These are phyloP conservation scores for Russula compacta DNA, from an alignment of 768 basidiomycete species.

Conservation along the genomic window DNA sequence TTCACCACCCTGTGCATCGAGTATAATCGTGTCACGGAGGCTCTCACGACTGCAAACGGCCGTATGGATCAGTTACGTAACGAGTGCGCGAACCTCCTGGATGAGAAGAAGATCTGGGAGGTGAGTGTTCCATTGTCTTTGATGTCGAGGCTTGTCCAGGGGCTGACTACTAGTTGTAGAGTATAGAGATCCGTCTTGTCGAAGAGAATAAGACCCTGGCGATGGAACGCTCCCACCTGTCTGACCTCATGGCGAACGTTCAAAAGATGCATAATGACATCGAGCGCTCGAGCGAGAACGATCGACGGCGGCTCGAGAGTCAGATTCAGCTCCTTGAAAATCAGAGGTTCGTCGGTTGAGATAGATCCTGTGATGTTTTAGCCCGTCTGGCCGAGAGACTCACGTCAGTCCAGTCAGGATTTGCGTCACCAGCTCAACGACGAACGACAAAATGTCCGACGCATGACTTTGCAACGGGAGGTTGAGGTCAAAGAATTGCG, in stretches of 20 bases:
- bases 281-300: conserved; percentile 75
- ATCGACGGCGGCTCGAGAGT: conserved; percentile 70
- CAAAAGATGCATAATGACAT: conserved; percentile 87
- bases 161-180: conserved; percentile 33
- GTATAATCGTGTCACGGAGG: conserved; percentile 57
- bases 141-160: not conserved
- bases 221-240: conserved; percentile 74
- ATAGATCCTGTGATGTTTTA: not conserved
- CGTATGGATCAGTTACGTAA: conserved; percentile 71
- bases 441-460: conserved; percentile 69
- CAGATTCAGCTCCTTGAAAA: conserved; percentile 69
- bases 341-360: conserved; percentile 50
- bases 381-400: not conserved
- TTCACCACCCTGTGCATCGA: conserved; percentile 70
- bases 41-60: conserved; percentile 48
- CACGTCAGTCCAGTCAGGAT: conserved; percentile 48
- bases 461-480: conserved; percentile 70
- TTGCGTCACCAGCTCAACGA: conserved; percentile 56
- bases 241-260: conserved; percentile 82
- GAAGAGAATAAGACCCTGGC: conserved; percentile 78
- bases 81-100: conserved; percentile 79
- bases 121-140: conserved; percentile 32
- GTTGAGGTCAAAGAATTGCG: conserved; percentile 73
- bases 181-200: conserved; percentile 67
- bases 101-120: conserved; percentile 93